phyloP scores from a whole-genome alignment of 1,139 yeast species.

The Magnusiomyces clavatus region DNA sequence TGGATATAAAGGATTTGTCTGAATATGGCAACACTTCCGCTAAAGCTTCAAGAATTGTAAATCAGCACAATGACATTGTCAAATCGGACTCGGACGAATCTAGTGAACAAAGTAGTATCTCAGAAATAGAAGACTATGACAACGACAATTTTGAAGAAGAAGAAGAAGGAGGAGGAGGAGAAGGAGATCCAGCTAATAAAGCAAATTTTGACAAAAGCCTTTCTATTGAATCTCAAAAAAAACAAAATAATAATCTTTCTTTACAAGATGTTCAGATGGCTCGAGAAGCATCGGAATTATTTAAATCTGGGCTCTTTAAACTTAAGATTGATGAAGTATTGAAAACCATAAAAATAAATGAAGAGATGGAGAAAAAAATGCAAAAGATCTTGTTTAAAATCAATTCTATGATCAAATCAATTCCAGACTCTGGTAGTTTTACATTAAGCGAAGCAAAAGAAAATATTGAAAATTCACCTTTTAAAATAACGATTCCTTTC shows the following conservation, averaged over 20 bases:
- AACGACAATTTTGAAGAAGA: conserved; percentile 8
- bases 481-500: conserved; percentile 63
- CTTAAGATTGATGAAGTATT: conserved; percentile 86
- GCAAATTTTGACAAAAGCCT: background rate
- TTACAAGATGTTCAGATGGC: conserved; percentile 89
- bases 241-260: conserved; percentile 32
- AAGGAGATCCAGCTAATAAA: background rate
- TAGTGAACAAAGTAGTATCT: background rate
- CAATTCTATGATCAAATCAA: conserved; percentile 57
- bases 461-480: conserved; percentile 41
- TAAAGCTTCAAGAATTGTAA: conserved; percentile 7
- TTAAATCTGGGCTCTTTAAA: conserved; percentile 90
- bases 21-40: background rate
- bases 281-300: conserved; percentile 86
- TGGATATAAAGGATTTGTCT: background rate
- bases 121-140: background rate
- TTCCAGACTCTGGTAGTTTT: conserved; percentile 50
- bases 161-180: background rate
- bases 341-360: conserved; percentile 69
- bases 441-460: conserved; percentile 44
- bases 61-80: conserved; percentile 7
- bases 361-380: conserved; percentile 53
- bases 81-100: background rate
- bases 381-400: conserved; percentile 74
- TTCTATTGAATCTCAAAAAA: background rate